Conservation (phyloP, 306 rosid genomes). For the peach (Prunus persica) region Prunus_persica_NCBIv2 NC_034015.1:12192501-12193000, state of each 20-base stretch:
- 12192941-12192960: conserved; percentile 1
- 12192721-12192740: not conserved
- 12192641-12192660: not conserved
- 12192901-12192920: not conserved
- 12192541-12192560: not conserved
- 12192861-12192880: not conserved
- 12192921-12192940: not conserved
- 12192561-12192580: not conserved
- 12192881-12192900: not conserved
- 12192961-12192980: conserved; percentile 11
- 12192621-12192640: not conserved
- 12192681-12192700: not conserved
- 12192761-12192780: not conserved
- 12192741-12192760: not conserved
- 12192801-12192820: not conserved
- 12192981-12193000: not conserved
- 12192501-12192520: not conserved
- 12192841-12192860: not conserved
- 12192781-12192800: not conserved
- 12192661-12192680: not conserved
- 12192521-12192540: not conserved
- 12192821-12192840: conserved; percentile 5
- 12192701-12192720: not conserved
- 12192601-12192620: not conserved
- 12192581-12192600: not conserved